phyloP scores from a whole-genome alignment of 768 basidiomycete species.

The Collybiopsis luxurians region DNA sequence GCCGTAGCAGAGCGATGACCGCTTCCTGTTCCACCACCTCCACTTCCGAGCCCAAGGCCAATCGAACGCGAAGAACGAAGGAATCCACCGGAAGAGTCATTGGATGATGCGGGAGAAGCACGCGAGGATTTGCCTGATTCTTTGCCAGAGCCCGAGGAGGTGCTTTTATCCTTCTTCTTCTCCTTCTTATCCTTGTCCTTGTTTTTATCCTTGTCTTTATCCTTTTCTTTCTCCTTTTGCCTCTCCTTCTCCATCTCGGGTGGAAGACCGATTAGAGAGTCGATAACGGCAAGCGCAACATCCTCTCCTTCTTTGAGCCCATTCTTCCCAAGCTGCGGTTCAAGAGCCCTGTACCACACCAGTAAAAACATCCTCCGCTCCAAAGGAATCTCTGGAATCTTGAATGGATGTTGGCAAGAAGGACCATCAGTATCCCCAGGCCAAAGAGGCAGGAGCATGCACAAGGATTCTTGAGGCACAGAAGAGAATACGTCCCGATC shows the following conservation, averaged over 20 bases:
- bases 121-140: constrained; percentile 3
- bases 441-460: constrained; percentile 88
- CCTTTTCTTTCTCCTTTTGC: background rate
- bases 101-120: constrained; percentile 11
- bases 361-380: constrained; percentile 69
- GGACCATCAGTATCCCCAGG: constrained; percentile 61
- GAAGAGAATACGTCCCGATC: constrained; percentile 35
- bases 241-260: background rate
- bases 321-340: constrained; percentile 40
- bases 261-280: constrained; percentile 15
- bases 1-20: background rate
- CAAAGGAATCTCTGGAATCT: constrained; percentile 38
- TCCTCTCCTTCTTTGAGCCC: constrained; percentile 19
- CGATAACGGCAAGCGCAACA: constrained; percentile 18
- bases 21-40: background rate
- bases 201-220: too few species aligned
- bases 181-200: background rate
- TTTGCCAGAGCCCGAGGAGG: background rate
- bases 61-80: constrained; percentile 2
- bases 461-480: constrained; percentile 66
- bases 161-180: background rate
- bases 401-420: constrained; percentile 18
- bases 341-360: constrained; percentile 75
- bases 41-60: background rate
- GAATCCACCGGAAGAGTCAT: constrained; percentile 6